Conservation (phyloP, 257 asterid genomes). For the Handroanthus guayacan region DNA sequence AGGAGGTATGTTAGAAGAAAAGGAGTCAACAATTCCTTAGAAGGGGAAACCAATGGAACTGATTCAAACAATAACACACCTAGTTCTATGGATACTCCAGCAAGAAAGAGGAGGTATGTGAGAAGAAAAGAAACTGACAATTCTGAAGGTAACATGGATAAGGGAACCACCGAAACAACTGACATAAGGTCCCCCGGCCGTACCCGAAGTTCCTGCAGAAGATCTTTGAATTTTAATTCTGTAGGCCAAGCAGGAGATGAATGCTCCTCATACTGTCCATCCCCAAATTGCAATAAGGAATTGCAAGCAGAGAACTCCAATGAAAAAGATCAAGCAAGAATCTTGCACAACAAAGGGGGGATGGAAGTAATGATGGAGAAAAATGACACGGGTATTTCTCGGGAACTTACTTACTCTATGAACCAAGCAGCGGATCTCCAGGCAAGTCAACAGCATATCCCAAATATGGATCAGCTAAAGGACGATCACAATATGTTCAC, state of each 20-base stretch:
- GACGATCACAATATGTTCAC: constrained; percentile 33
- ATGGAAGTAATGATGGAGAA: constrained; percentile 41
- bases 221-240: constrained; percentile 60
- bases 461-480: constrained; percentile 42
- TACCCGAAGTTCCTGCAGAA: constrained; percentile 69
- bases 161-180: constrained; percentile 41
- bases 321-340: constrained; percentile 41
- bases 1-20: constrained; percentile 65
- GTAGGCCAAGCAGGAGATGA: constrained; percentile 50
- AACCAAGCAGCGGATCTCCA: constrained; percentile 40
- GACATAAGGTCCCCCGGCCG: constrained; percentile 24
- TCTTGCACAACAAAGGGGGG: constrained; percentile 34
- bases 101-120: constrained; percentile 47
- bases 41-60: constrained; percentile 43
- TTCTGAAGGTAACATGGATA: constrained; percentile 48
- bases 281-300: constrained; percentile 39
- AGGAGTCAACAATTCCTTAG: constrained; percentile 36
- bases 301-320: constrained; percentile 40
- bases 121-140: constrained; percentile 43
- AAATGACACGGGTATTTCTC: constrained; percentile 39
- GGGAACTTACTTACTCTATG: constrained; percentile 35
- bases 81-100: constrained; percentile 39
- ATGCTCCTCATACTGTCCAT: constrained; percentile 38
- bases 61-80: constrained; percentile 40
- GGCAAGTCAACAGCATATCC: constrained; percentile 40